Percentiles rank a stretch among this genome's conserved stretches.
These are phyloP conservation scores for Lizonia empirigonia DNA, from an alignment of 2,329 filamentous ascomycete species.

Conservation along the genomic window DNA sequence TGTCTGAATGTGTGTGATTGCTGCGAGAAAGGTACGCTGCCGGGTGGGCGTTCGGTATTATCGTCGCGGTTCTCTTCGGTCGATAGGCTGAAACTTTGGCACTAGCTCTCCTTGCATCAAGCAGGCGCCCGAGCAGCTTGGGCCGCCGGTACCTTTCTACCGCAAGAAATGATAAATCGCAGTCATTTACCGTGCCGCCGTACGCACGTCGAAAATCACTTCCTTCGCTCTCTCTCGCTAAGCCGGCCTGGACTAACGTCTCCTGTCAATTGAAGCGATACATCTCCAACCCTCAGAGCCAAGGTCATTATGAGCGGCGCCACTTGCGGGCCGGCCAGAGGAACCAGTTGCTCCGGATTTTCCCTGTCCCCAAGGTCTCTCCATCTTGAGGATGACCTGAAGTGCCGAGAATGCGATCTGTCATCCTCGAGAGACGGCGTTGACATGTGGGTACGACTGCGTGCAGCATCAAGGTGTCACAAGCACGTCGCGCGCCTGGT, in stretches of 20 bases:
- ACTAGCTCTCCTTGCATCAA: conserved; percentile 18
- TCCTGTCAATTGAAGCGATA: not conserved
- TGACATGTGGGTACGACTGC: conserved; percentile 27
- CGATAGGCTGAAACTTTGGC: conserved; percentile 17
- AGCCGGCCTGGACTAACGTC: not conserved
- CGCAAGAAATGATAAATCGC: conserved; percentile 16
- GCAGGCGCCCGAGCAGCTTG: conserved; percentile 15
- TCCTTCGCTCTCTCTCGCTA: no score
- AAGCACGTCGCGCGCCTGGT: conserved; percentile 13
- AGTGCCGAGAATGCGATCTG: conserved; percentile 14
- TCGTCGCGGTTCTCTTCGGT: conserved; percentile 15
- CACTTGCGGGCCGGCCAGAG: conserved; percentile 14
- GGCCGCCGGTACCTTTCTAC: conserved; percentile 16
- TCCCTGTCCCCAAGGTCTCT: conserved; percentile 4
- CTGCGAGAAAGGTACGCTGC: conserved; percentile 8
- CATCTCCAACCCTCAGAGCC: conserved; percentile 3
- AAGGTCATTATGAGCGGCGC: conserved; percentile 15
- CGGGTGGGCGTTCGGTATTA: conserved; percentile 19
- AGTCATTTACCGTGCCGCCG: conserved; percentile 16
- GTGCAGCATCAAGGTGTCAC: conserved; percentile 23
- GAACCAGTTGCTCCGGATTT: conserved; percentile 9
- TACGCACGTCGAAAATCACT: no score
- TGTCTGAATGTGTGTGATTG: conserved; percentile 9
- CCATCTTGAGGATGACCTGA: not conserved
- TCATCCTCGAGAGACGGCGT: conserved; percentile 15